Conservation (phyloP, 2,329 filamentous ascomycete species). For the Orbilia oligospora region DNA sequence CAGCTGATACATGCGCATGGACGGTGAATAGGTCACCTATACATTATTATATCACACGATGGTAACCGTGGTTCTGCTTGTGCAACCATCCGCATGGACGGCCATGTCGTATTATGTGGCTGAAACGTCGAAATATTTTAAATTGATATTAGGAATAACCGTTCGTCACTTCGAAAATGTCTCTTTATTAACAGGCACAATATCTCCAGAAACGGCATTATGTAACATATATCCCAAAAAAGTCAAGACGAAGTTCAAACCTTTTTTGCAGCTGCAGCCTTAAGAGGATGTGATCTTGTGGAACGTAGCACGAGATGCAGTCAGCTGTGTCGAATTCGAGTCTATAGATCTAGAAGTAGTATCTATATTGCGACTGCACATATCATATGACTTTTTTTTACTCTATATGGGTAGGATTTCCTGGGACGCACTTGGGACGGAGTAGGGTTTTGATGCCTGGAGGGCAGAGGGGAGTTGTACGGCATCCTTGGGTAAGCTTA, state of each 20-base stretch:
- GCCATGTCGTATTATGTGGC: slow-evolving; percentile 13
- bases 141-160: background rate
- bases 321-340: slow-evolving; percentile 7
- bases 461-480: background rate
- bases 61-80: slow-evolving; percentile 13
- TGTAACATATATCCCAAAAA: background rate
- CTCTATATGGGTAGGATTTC: slow-evolving; percentile 14
- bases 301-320: slow-evolving; percentile 19
- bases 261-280: slow-evolving; percentile 6
- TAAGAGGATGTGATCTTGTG: background rate
- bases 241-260: background rate
- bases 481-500: slow-evolving; percentile 1
- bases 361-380: background rate
- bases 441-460: background rate
- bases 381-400: background rate
- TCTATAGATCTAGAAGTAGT: background rate
- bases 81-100: slow-evolving; percentile 5
- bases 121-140: slow-evolving; percentile 14
- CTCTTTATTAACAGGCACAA: background rate
- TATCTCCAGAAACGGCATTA: background rate
- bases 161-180: background rate
- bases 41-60: slow-evolving; percentile 6
- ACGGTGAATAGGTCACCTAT: background rate
- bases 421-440: slow-evolving; percentile 10
- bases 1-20: slow-evolving; percentile 11